Conservation (phyloP, 164 flowering plant genomes). For the Saururus chinensis region DNA sequence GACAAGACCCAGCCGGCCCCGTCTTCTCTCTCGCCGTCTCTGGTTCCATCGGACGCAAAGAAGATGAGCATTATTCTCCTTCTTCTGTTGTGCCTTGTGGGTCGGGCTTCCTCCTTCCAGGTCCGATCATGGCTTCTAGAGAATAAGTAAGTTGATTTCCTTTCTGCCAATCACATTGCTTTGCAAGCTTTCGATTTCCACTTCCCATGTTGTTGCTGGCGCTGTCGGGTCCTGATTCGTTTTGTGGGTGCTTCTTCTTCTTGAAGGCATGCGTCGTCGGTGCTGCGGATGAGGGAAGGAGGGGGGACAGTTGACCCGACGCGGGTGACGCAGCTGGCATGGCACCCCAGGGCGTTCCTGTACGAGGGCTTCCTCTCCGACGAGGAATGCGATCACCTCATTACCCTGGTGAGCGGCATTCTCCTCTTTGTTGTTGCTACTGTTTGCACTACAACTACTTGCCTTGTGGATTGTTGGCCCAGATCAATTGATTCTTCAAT, state of each 20-base stretch:
- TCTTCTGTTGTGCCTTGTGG: not conserved
- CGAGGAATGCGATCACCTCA: conserved; percentile 88
- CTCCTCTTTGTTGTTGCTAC: no score
- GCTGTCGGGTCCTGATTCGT: not conserved
- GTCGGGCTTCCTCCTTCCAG: not conserved
- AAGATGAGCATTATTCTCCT: not conserved
- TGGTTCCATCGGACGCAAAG: no score
- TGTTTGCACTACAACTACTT: no score
- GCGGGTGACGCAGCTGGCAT: conserved; percentile 64
- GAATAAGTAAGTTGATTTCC: not conserved
- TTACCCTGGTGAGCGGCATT: conserved; percentile 37
- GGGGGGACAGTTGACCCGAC: conserved; percentile 40
- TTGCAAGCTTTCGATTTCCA: no score
- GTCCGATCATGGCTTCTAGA: not conserved
- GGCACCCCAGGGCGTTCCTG: conserved; percentile 83
- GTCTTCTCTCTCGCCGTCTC: no score
- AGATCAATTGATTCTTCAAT: no score
- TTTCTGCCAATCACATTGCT: no score
- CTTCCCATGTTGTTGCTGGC: not conserved
- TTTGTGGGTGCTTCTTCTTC: not conserved
- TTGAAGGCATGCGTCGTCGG: conserved; percentile 20
- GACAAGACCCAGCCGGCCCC: no score
- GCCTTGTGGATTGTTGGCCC: no score
- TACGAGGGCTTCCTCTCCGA: conserved; percentile 54
- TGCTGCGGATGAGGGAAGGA: conserved; percentile 21